Evolutionary conservation across 208 protist species (phyloP), one percentile per base, ranked within the genome.

Genomic region (Wallacemonas sp.): DNA sequence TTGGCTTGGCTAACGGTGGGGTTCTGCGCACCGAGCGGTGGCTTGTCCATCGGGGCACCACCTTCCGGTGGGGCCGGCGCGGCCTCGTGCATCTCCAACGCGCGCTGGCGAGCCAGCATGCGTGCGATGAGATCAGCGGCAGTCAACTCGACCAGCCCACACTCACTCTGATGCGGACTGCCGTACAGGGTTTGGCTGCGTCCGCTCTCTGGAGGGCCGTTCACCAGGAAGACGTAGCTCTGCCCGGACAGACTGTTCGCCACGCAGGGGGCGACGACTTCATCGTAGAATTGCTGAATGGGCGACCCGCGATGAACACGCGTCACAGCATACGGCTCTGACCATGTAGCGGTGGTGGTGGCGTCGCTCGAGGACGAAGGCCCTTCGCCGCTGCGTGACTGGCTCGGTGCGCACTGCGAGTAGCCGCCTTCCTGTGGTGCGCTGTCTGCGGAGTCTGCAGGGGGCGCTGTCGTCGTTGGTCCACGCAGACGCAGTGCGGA

Each of bases 111-210:
- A 2, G 66, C 58, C 9, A 54, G 37, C 71, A 86, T 81, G 36
- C 83, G 79, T 34, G 76, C 62, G 2, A 95, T 60, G n/a, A 90
- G 63, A 26, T 92, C 85, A 32, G 69, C 72, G 27, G 89, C 89
- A 2, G 86, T 72, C 29, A 95, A 76, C 76, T 95, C 85, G 21
- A 95, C 75, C 10, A 95, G 62, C 24, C 89, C 89, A n/a, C 77
- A 64, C 60, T 92, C 85, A 48, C 78, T 84, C 63, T 87, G 83
- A 61, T 91, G 81, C 24, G 89, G 86, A 52, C 81, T 91, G 52
- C 86, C 89, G 78, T 95, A 95, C 50, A 95, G 66, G 3, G 89
- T 95, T 61, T 92, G 85, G 52, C 85, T 92, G 21, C 89, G 89
- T 6, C 89, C 89, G 55, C 89, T 95, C 45, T 92, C 83, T 17